Conservation (phyloP, 495 filamentous ascomycete species). For the Hypoxylon trugodes region DNA sequence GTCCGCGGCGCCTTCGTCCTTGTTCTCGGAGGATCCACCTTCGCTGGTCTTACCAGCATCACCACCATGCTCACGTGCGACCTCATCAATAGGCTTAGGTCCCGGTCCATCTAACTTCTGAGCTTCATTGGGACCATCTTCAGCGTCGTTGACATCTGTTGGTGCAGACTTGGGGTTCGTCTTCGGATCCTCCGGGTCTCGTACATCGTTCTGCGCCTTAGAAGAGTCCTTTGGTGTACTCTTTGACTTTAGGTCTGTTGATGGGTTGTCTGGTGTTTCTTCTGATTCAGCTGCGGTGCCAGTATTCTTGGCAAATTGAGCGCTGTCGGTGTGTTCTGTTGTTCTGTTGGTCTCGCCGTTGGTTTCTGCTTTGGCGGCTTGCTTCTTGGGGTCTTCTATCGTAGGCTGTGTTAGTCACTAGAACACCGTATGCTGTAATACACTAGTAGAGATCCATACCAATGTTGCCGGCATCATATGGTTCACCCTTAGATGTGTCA, state of each 20-base stretch:
- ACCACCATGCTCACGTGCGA: conserved; percentile 55
- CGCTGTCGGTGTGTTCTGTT: conserved; percentile 17
- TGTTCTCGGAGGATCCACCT: too few species aligned
- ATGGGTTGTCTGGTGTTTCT: conserved; percentile 37
- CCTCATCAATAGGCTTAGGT: conserved; percentile 49
- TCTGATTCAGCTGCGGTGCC: conserved; percentile 26
- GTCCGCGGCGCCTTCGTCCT: neutral
- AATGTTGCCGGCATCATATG: conserved; percentile 66
- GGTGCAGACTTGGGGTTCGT: conserved; percentile 42
- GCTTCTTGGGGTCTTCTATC: conserved; percentile 26
- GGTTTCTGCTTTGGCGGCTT: conserved; percentile 16
- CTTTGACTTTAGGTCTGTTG: conserved; percentile 34
- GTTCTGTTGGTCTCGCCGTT: conserved; percentile 13
- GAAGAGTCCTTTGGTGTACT: conserved; percentile 42
- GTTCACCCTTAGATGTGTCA: conserved; percentile 63
- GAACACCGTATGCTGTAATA: neutral
- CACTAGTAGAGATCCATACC: conserved; percentile 37
- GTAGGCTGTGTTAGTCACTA: conserved; percentile 7
- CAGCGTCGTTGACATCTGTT: conserved; percentile 44
- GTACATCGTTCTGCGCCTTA: conserved; percentile 49
- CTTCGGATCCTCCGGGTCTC: conserved; percentile 45
- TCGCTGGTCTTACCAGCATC: conserved; percentile 52
- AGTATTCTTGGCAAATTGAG: conserved; percentile 38
- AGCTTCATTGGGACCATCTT: conserved; percentile 37
- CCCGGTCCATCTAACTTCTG: conserved; percentile 54